Evolutionary conservation across 2,329 filamentous ascomycete genomes (phyloP), one percentile per base, ranked within the genome.

Genomic region (Mollisia scopiformis): DNA sequence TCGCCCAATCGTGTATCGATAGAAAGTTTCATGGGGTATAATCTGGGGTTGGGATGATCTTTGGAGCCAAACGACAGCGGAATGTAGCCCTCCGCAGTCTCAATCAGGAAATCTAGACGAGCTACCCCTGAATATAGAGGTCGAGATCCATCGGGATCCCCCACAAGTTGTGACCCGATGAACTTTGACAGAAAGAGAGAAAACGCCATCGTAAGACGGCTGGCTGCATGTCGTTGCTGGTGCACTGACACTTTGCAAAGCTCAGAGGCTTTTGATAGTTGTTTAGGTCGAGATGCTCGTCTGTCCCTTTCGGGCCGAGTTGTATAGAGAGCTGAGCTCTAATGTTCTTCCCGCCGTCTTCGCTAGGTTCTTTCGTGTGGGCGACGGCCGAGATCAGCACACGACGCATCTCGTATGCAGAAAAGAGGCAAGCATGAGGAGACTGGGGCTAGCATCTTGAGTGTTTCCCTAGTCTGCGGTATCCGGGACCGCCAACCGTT

Each of bases 11-110:
- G n/a, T n/a, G n/a, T n/a, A n/a, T n/a, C n/a, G n/a, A n/a, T n/a
- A n/a, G n/a, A n/a, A n/a, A 43, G 31, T 28, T 55, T 58, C 57
- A 58, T 37, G 58, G 58, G 58, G 55, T 58, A 31, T 55, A 59
- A 64, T 61, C 62, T 64, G 62, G 62, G 58, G 62, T 43, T 56
- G 58, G 49, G 14, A 51, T 51, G 46, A 49, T 57, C 21, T 55
- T 41, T 27, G 50, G 49, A 43, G 13, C 25, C 28, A 46, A 46
- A 27, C n/a, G 31, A 55, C 10, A 7, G 37, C 61, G 61, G 61
- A 50, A 31, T 14, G n/a, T n/a, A 6, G 8, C 27, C 39, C 53
- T 52, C 57, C 59, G 47, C 39, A 35, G 13, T 28, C 47, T 35
- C 14, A 51, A 56, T 46, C 10, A 6, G 41, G 39, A 49, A 33